These are phyloP conservation scores for Fragilaria crotonensis DNA, from an alignment of 108 stramenopile genomes.

Conservation along the genomic window DNA sequence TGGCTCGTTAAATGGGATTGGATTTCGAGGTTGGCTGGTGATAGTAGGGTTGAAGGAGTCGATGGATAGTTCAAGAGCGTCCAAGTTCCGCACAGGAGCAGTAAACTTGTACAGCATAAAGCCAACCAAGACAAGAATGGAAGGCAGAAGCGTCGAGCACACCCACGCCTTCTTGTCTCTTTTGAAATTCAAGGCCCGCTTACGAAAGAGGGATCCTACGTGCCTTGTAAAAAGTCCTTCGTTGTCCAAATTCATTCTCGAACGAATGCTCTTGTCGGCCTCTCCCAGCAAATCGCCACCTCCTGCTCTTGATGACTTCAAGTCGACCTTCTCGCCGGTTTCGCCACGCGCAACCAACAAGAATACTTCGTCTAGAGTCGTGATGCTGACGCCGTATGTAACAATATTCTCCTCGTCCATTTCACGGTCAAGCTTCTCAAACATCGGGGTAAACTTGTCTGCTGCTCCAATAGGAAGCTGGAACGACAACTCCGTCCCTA, in stretches of 20 bases:
- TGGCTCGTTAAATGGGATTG: conserved; percentile 56
- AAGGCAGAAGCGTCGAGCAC: conserved; percentile 68
- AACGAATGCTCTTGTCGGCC: conserved; percentile 18
- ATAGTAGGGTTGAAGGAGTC: conserved; percentile 53
- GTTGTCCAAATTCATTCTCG: conserved; percentile 33
- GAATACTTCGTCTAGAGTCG: conserved; percentile 93
- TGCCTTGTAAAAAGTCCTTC: conserved; percentile 55
- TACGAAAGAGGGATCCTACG: conserved; percentile 59
- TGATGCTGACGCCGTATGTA: conserved; percentile 92
- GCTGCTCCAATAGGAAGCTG: conserved; percentile 86
- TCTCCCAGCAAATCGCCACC: not conserved
- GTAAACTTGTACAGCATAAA: conserved; percentile 49
- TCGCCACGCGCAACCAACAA: conserved; percentile 51
- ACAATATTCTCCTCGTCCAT: conserved; percentile 37
- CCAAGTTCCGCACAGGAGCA: conserved; percentile 28
- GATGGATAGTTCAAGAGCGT: conserved; percentile 32
- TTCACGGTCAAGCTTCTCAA: conserved; percentile 70
- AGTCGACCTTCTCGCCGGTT: conserved; percentile 2
- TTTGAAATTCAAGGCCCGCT: conserved; percentile 73
- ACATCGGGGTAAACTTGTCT: conserved; percentile 67
- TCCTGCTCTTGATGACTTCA: not conserved
- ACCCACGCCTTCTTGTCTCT: conserved; percentile 84
- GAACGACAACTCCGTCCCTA: conserved; percentile 91
- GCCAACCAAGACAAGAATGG: conserved; percentile 52
- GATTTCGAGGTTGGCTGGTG: conserved; percentile 40